These are phyloP conservation scores for Nemania sp. DNA, from an alignment of 2,329 filamentous ascomycete species.

Conservation along the genomic window DNA sequence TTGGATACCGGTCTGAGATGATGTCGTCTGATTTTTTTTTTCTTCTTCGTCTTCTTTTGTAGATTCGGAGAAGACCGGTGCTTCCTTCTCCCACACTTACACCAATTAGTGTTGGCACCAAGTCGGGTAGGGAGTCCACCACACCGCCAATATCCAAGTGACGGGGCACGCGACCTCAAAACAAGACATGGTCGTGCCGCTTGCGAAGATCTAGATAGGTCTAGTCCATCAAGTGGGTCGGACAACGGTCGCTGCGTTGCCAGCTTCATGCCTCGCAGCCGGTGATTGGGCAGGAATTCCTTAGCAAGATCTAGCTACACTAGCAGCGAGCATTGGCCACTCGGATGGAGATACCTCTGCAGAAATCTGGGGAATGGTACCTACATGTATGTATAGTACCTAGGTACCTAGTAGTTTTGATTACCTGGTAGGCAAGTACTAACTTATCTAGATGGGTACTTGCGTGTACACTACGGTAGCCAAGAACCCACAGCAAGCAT, in stretches of 20 bases:
- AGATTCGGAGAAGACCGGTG: too few species aligned
- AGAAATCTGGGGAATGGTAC: background rate
- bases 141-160: background rate
- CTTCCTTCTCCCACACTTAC: too few species aligned
- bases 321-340: background rate
- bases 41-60: too few species aligned
- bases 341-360: background rate
- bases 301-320: background rate
- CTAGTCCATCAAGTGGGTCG: background rate
- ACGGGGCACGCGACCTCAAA: background rate
- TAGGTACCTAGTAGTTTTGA: too few species aligned
- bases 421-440: too few species aligned
- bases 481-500: too few species aligned
- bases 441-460: too few species aligned
- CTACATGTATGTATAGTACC: too few species aligned
- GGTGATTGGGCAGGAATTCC: background rate
- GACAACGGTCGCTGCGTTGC: too few species aligned
- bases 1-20: constrained; percentile 10
- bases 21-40: background rate
- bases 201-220: background rate
- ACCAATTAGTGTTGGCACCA: too few species aligned
- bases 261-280: background rate
- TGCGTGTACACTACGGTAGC: too few species aligned
- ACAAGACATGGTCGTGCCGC: background rate
- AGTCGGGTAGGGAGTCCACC: too few species aligned